A percentile compares a stretch with the other conserved stretches of the same genome.
These are phyloP conservation scores for Saccharomycopsis microspora DNA, from an alignment of 805 yeast species.

Conservation along the genomic window DNA sequence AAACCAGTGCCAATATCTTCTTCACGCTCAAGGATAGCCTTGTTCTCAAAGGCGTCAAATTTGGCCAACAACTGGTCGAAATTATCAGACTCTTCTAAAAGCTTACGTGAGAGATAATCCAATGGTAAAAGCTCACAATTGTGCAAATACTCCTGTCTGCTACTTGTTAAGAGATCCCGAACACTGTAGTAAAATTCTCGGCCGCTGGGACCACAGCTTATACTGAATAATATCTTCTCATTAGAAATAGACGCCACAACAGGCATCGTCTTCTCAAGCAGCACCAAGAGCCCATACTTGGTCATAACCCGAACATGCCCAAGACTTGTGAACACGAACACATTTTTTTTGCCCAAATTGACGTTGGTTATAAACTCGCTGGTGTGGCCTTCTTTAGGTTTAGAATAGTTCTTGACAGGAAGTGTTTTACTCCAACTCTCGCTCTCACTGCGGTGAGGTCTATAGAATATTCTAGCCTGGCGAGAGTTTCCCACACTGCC, in stretches of 20 bases:
- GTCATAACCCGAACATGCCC: conserved; percentile 72
- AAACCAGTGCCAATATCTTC: conserved; percentile 20
- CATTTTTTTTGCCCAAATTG: conserved; percentile 49
- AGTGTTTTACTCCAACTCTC: conserved; percentile 65
- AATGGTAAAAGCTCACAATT: conserved; percentile 27
- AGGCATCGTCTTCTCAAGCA: conserved; percentile 61
- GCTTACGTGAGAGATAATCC: conserved; percentile 9
- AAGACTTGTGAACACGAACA: conserved; percentile 58
- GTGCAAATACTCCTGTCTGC: conserved; percentile 29
- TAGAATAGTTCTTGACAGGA: conserved; percentile 27
- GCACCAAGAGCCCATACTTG: conserved; percentile 59
- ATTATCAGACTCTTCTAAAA: conserved; percentile 9
- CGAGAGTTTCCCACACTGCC: conserved; percentile 7
- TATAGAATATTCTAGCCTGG: conserved; percentile 41
- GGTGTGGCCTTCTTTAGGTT: conserved; percentile 17
- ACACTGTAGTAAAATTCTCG: conserved; percentile 32
- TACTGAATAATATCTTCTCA: conserved; percentile 41
- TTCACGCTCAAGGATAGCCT: conserved; percentile 3
- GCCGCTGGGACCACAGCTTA: conserved; percentile 32
- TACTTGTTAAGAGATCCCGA: conserved; percentile 33
- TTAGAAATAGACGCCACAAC: conserved; percentile 63
- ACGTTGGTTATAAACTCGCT: conserved; percentile 57
- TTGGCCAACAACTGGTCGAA: conserved; percentile 16
- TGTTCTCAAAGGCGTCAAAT: conserved; percentile 8
- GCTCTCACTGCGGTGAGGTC: conserved; percentile 54